Evolutionary conservation across 2,329 filamentous ascomycete genomes (phyloP).

Genomic region (Nannizziopsis arthrosporioides): DNA sequence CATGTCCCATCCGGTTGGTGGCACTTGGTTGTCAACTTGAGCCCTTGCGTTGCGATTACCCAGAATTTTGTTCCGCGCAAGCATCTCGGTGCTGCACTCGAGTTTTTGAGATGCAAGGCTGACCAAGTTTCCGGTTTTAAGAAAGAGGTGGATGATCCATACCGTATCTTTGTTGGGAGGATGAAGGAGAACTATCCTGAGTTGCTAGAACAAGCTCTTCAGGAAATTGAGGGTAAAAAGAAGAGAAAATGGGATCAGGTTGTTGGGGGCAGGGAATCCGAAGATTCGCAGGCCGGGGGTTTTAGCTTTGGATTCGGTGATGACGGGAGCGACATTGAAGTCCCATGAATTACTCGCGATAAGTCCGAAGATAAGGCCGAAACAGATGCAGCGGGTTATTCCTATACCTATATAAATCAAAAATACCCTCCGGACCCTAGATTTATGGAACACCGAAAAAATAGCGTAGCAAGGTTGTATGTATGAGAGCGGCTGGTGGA

Average conservation of each 20-base stretch:
- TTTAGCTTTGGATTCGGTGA: constrained; percentile 57
- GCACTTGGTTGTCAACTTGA: constrained; percentile 86
- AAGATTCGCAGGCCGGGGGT: constrained; percentile 29
- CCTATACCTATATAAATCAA: background rate
- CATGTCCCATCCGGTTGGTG: constrained; percentile 95
- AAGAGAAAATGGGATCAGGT: constrained; percentile 82
- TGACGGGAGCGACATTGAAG: constrained; percentile 44
- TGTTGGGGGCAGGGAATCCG: constrained; percentile 42
- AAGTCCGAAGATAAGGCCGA: background rate
- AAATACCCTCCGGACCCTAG: background rate
- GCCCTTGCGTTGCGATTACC: constrained; percentile 74
- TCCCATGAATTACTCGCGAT: constrained; percentile 25
- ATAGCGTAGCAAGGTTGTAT: background rate
- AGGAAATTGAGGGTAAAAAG: constrained; percentile 51
- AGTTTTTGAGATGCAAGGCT: constrained; percentile 68
- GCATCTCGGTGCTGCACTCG: constrained; percentile 62
- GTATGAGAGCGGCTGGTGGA: background rate
- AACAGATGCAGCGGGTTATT: background rate
- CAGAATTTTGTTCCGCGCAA: constrained; percentile 83
- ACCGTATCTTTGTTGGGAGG: constrained; percentile 59
- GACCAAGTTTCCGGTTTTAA: constrained; percentile 83
- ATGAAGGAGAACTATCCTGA: constrained; percentile 54
- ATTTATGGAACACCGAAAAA: background rate
- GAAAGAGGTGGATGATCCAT: constrained; percentile 58
- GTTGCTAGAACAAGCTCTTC: constrained; percentile 53